Base-by-base conservation (phyloP, 2,329 filamentous ascomycete species). In the Paecilomyces niveus region DNA sequence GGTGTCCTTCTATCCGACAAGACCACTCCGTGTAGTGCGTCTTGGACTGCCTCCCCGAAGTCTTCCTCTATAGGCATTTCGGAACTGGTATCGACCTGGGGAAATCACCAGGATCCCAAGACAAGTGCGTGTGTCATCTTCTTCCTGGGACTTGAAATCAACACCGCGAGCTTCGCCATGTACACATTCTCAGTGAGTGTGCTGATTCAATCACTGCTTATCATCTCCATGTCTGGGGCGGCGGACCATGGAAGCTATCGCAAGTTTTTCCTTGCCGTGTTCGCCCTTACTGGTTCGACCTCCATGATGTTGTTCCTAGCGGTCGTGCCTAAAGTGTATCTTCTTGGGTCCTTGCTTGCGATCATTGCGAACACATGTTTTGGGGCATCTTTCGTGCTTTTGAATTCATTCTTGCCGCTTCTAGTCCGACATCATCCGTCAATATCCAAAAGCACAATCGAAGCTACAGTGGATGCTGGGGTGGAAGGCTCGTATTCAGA, bases 131-230 rank as follows among this genome's bases (percentile, higher is more conserved):
- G 94, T 70, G 80, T 97, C 60, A 85, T 97, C 59, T 85, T 88
- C 63, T 80, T 97, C 4, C 78, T 96, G 24, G 93, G 93, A 5
- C 74, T 89, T 60, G 88, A 96, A 68, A 88, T 99, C 76, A 97
- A 97, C 74, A 97, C 93, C 0, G 92, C 93, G 35, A 95, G 90
- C 73, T 97, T 97, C 73, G 93, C 92, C 71, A 96, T 97, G 91
- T 97, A 97, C 76, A 97, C 92, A 1, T 99, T 99, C 75, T 96
- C 92, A 59, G 80, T 95, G 68, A 95, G 90, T 71, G 94, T 99
- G 1, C 75, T 97, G 21, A 74, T 97, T 10, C 94, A 99, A 72
- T 89, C 92, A 1, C 76, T 97, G 29, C 78, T 97, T 31, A 95
- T 99, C 51, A 91, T 99, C 63, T 96, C 92, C 69, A 96, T 99